Percentiles rank a stretch among this genome's conserved stretches.
Evolutionary conservation across 2,329 filamentous ascomycete species (phyloP).

Genomic region (Aspergillus quadrilineatus): DNA sequence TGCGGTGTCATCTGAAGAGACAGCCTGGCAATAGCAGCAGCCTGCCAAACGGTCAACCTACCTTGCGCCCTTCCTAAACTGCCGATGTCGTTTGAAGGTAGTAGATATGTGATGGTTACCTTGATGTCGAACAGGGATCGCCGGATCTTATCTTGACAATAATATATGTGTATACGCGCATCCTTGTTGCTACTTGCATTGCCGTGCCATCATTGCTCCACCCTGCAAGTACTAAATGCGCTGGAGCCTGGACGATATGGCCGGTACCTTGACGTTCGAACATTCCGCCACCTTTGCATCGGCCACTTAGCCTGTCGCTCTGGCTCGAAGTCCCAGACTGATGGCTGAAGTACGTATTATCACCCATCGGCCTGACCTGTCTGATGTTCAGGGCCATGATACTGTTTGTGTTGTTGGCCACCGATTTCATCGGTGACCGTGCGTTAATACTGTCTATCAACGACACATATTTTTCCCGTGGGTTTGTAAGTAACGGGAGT

Average conservation of each 20-base stretch:
- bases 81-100: not conserved
- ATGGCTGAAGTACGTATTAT: not conserved
- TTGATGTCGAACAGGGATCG: not conserved
- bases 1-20: not conserved
- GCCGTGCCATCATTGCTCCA: not conserved
- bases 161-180: not conserved
- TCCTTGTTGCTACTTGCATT: not conserved
- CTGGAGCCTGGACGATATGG: not conserved
- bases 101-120: not conserved
- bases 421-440: not conserved
- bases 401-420: not conserved
- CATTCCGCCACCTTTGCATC: constrained; percentile 20
- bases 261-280: constrained; percentile 8
- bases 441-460: not conserved
- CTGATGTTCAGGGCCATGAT: not conserved
- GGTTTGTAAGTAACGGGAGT: not conserved
- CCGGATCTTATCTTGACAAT: not conserved
- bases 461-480: not conserved
- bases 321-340: not conserved
- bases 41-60: not conserved
- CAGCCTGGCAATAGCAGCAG: not conserved
- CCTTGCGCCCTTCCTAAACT: not conserved
- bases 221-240: not conserved
- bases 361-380: too few species aligned
- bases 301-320: not conserved